These are phyloP conservation scores for Cercospora sesami DNA, from an alignment of 2,329 filamentous ascomycete species.

Conservation along the genomic window DNA sequence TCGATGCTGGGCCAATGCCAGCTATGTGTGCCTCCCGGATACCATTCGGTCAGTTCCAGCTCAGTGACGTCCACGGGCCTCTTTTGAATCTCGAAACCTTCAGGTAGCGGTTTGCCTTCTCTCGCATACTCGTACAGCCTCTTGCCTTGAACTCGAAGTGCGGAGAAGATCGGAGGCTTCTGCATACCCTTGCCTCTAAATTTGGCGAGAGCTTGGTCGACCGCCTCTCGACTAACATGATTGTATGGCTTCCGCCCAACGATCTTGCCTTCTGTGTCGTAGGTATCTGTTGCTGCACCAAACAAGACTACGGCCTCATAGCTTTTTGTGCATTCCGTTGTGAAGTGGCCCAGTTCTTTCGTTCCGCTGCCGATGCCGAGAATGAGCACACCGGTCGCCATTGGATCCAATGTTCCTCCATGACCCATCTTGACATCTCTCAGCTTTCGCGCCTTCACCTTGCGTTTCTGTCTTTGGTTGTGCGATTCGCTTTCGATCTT, in stretches of 20 bases:
- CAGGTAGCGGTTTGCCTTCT: slow-evolving; percentile 80
- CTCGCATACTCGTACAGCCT: slow-evolving; percentile 94
- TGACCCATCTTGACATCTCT: slow-evolving; percentile 90
- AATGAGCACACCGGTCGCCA: slow-evolving; percentile 90
- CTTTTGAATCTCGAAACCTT: slow-evolving; percentile 70
- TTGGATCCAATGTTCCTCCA: slow-evolving; percentile 89
- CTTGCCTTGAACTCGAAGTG: slow-evolving; percentile 90
- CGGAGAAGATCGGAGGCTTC: slow-evolving; percentile 88
- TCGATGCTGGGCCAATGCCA: slow-evolving; percentile 79
- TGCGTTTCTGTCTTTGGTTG: slow-evolving; percentile 58
- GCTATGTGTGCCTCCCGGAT: slow-evolving; percentile 75
- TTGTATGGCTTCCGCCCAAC: slow-evolving; percentile 72
- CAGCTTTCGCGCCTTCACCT: slow-evolving; percentile 51
- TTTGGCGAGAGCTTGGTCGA: slow-evolving; percentile 71
- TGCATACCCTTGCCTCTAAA: slow-evolving; percentile 87
- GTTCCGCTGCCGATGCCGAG: slow-evolving; percentile 85
- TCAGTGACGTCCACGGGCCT: slow-evolving; percentile 75
- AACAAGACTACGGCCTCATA: slow-evolving; percentile 91
- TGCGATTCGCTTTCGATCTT: slow-evolving; percentile 59
- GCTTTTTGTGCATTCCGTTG: slow-evolving; percentile 79
- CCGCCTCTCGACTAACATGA: slow-evolving; percentile 74
- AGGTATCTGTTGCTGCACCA: slow-evolving; percentile 87
- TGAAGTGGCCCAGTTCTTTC: slow-evolving; percentile 74
- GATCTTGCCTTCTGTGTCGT: slow-evolving; percentile 83
- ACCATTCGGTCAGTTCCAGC: slow-evolving; percentile 79